phyloP scores from a whole-genome alignment of 352 stramenopile species.

The Phytopythium chamaehyphon region DNA sequence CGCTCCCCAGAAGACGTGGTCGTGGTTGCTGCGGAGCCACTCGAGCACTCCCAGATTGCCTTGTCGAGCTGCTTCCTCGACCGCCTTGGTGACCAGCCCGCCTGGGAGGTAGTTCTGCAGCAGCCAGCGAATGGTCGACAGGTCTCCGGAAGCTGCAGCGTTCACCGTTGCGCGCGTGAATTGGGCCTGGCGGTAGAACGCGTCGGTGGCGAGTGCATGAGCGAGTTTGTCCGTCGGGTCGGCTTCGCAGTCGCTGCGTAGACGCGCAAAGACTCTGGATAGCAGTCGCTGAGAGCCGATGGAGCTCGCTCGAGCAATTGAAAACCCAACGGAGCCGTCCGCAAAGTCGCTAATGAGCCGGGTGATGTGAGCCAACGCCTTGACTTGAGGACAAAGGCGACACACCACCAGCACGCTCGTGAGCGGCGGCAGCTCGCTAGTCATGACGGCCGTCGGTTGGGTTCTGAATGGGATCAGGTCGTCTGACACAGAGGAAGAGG shows the following conservation, averaged over 20 bases:
- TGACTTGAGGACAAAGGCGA: constrained; percentile 6
- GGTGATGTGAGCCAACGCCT: constrained; percentile 11
- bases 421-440: constrained; percentile 2
- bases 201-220: background rate
- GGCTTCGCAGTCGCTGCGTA: background rate
- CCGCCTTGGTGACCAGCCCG: constrained; percentile 8
- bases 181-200: constrained; percentile 9
- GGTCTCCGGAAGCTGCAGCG: constrained; percentile 3
- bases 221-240: background rate
- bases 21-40: constrained; percentile 8
- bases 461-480: background rate
- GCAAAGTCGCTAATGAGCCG: constrained; percentile 9
- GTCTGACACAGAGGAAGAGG: background rate
- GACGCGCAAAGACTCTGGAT: background rate
- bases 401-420: constrained; percentile 17
- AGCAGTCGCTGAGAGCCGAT: constrained; percentile 19
- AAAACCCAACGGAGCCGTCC: constrained; percentile 10
- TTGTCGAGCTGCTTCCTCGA: constrained; percentile 9
- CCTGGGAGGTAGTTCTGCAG: constrained; percentile 6
- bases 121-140: constrained; percentile 4
- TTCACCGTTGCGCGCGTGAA: constrained; percentile 1
- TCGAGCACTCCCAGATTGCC: constrained; percentile 7
- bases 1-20: constrained; percentile 12
- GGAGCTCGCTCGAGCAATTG: constrained; percentile 8
- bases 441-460: background rate